Evolutionary conservation across 176 grass and related monocot genomes (phyloP), one percentile per base, ranked within the genome.

Genomic region (Oryza officinalis): DNA sequence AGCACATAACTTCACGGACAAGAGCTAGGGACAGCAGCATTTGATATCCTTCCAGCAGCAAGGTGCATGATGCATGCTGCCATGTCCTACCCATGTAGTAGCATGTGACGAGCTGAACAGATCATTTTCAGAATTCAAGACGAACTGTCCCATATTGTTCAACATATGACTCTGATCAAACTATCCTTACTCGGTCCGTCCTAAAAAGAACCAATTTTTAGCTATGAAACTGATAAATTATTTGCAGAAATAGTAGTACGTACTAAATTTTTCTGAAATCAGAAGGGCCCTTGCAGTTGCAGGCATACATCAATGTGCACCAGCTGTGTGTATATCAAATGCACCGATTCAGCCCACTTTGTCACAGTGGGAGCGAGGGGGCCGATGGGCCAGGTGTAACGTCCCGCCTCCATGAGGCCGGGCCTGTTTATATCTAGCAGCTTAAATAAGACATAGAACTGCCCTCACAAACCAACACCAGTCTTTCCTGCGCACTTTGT

Each of bases 81-180:
- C 22, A 27, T 40, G 33, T 2, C 38, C 69, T 46, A 15, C 69
- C 38, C 22, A 6, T 6, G 10, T 54, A 17, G 17, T 23, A 23
- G 66, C 79, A 71, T 41, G 66, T 59, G 78, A 80, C 78, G 15
- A 66, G 46, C 32, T 67, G 69, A 41, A 40, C 32, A 35, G 14
- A 84, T 67, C 27, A 45, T 8, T 52, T 32, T 67, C 35, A 13
- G 27, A 14, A 67, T 76, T 27, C 13, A 68, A 38, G 45, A 69
- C 49, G 18, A 69, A 23, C 45, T 38, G 74, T 12, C 32, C 28
- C 20, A 49, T 12, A 67, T 12, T 47, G 63, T 22, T 80, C 15
- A 4, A 8, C 25, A 14, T 6, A 43, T 25, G 77, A 14, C 26
- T n/a, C n/a, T 54, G 17, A 22, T 44, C 40, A 41, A 8, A 41